phyloP scores from a whole-genome alignment of 1,284 basidiomycete genomes.

The Stygiomarasmius scandens region DNA sequence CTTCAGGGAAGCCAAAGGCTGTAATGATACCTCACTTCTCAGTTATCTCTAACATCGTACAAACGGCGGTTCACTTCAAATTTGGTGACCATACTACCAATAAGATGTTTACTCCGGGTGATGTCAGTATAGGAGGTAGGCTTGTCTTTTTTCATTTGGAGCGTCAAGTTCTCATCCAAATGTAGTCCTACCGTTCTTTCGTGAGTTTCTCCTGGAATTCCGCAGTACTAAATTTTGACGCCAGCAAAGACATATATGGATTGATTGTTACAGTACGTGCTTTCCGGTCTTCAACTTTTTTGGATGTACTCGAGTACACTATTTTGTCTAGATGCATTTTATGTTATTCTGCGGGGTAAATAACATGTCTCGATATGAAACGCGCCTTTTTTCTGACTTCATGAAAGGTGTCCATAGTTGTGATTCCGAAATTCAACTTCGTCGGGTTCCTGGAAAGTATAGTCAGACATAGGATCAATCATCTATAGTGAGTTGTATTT shows the following conservation, averaged over 20 bases:
- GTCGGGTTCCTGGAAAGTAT: constrained; percentile 40
- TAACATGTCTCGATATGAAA: constrained; percentile 4
- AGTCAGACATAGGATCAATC: constrained; percentile 36
- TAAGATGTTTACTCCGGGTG: constrained; percentile 38
- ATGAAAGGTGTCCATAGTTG: constrained; percentile 41
- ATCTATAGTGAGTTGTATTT: constrained; percentile 38
- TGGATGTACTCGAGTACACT: neutral
- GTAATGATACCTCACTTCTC: constrained; percentile 71
- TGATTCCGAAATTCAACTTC: constrained; percentile 49
- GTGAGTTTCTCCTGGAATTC: constrained; percentile 38
- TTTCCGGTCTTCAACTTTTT: neutral
- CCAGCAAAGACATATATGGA: constrained; percentile 47
- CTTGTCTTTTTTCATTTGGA: neutral
- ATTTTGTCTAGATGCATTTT: constrained; percentile 41
- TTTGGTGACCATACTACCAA: constrained; percentile 42
- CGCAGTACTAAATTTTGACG: constrained; percentile 4
- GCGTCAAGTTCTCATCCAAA: neutral
- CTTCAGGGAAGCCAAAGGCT: constrained; percentile 73
- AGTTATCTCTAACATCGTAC: constrained; percentile 69
- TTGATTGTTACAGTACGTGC: constrained; percentile 44
- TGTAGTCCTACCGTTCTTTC: constrained; percentile 9
- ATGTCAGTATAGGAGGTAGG: constrained; percentile 63
- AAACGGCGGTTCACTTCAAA: constrained; percentile 55
- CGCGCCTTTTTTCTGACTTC: neutral
- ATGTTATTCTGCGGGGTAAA: constrained; percentile 45